Base-by-base conservation (phyloP, 2,329 filamentous ascomycete genomes). In the Zymoseptoria ardabiliae region DNA sequence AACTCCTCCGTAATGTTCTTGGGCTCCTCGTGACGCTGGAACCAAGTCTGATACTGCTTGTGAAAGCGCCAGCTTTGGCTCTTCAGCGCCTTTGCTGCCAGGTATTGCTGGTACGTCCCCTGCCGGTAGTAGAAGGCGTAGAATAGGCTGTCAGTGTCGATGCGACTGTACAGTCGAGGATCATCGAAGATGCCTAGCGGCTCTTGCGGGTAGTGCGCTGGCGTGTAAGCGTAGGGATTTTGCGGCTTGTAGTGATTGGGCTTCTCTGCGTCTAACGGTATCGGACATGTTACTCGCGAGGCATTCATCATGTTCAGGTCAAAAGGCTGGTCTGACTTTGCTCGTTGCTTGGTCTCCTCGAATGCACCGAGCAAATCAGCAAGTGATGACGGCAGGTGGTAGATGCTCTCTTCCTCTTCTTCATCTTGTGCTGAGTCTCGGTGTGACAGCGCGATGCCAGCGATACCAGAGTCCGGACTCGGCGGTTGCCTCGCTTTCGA, bases 31-130 rank as follows among this genome's bases (percentile, higher is more conserved):
- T 99, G 94, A 55, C 94, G 84, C 76, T 99, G 94, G 72, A 99
- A 99, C 94, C 94, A 99, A 1, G 94, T 99, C 75, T 96, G 94
- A 73, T 99, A 99, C 75, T 97, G 94, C 80, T 99, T 99, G 78
- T 99, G 94, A 74, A 99, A 99, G 58, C 94, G 85, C 94, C 94
- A 99, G 75, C 92, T 97, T 76, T 99, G 94, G 66, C 93, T 90
- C 78, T 99, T 99, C 56, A 99, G 79, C n/a, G 94, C 91, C 76
- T 96, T 96, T 13, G 94, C 94, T 1, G 94, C 91, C 60, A 97
- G 82, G 72, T 92, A 97, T 73, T 99, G 94, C 74, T 97, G 92
- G 68, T 96, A 92, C 0, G 91, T 92, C 23, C 91, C 91, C 75
- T 99, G 94, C 68, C 93, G 91, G 79, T 99, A 99, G 80, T 99